Conservation (phyloP, 148 eudicot species). For the Polygonum maritimum region DNA sequence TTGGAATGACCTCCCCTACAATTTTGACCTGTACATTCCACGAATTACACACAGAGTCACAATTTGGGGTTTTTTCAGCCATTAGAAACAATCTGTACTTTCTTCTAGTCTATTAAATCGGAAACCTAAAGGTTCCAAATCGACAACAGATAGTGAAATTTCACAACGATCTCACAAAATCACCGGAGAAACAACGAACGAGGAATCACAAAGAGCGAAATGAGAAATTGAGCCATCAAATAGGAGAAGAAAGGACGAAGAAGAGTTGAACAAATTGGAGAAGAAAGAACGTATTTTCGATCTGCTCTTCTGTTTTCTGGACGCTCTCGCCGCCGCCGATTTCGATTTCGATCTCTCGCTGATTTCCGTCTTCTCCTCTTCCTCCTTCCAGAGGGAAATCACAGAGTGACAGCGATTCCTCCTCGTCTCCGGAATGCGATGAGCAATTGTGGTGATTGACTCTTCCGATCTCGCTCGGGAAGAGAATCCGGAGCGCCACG, state of each 20-base stretch:
- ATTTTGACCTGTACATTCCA: neutral
- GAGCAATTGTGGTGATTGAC: neutral
- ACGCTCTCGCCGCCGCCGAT: no score
- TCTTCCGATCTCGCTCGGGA: neutral
- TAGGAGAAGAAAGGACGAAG: neutral
- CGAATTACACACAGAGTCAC: neutral
- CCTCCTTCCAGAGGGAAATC: conserved; percentile 41
- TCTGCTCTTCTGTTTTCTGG: no score
- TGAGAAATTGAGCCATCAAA: neutral
- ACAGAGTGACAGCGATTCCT: conserved; percentile 55
- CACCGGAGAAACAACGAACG: neutral
- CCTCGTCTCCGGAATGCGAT: conserved; percentile 12
- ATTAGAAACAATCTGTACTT: neutral
- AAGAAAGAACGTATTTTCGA: neutral
- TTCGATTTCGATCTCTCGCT: no score
- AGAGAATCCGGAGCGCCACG: no score
- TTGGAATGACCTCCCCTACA: neutral
- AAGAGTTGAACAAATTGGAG: neutral
- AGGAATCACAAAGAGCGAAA: neutral
- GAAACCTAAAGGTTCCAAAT: no score
- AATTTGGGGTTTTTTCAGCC: neutral
- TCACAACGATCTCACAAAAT: neutral
- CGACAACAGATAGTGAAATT: no score
- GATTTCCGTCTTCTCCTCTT: neutral
- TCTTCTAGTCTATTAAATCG: neutral